Evolutionary conservation across 441 rosid species (phyloP).

Genomic region (Corymbia calophylla): DNA sequence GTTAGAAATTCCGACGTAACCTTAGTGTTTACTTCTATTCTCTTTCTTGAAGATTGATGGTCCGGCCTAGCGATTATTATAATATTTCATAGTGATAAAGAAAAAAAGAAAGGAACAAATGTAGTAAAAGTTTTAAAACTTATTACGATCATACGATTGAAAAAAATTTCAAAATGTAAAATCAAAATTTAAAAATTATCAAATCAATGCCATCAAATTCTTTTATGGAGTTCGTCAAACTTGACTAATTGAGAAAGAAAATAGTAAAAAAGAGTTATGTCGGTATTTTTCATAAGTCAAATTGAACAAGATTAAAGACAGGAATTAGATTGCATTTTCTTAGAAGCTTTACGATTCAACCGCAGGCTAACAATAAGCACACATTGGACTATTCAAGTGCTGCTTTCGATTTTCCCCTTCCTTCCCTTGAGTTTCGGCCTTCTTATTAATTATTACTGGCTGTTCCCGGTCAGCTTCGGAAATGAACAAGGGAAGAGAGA

Average conservation of each 20-base stretch:
- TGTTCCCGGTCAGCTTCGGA: not conserved
- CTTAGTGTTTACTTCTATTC: not conserved
- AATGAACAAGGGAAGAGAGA: not conserved
- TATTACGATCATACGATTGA: accelerated
- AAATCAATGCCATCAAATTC: too few species aligned
- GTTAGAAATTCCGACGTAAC: too few species aligned
- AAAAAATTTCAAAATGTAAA: accelerated
- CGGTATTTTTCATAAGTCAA: too few species aligned
- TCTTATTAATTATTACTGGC: not conserved
- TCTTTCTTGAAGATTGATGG: accelerated
- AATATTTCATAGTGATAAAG: not conserved
- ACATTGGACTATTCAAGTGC: not conserved
- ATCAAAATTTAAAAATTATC: too few species aligned
- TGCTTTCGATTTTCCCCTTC: not conserved
- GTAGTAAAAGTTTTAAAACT: accelerated
- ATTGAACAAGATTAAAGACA: too few species aligned
- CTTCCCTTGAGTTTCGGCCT: not conserved
- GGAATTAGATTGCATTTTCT: too few species aligned
- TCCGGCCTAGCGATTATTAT: not conserved
- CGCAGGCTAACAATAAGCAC: too few species aligned
- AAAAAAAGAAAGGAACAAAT: not conserved
- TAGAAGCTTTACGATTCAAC: too few species aligned
- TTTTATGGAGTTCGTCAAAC: too few species aligned
- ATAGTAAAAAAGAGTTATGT: too few species aligned
- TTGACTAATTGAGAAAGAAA: too few species aligned